A percentile compares a stretch with the other conserved stretches of the same genome.
Evolutionary conservation across 2,329 filamentous ascomycete genomes (phyloP).

Genomic region (Fusarium transvaalense): DNA sequence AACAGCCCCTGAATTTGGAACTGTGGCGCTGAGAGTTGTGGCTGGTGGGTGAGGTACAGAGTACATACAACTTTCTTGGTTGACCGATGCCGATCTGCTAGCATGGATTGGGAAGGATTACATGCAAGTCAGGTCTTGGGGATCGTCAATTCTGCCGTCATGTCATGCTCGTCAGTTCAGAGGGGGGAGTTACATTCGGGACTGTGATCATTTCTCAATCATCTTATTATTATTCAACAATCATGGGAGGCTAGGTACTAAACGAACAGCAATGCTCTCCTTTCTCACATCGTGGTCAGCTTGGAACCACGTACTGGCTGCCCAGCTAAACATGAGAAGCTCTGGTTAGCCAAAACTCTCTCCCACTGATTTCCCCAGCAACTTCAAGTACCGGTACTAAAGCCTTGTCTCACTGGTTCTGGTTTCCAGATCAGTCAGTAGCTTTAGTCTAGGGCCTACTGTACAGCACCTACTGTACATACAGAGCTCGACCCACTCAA

Average conservation of each 20-base stretch:
- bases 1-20: slow-evolving; percentile 38
- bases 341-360: slow-evolving; percentile 22
- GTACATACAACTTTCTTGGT: slow-evolving; percentile 3
- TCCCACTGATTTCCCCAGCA: slow-evolving; percentile 7
- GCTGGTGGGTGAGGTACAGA: slow-evolving; percentile 14
- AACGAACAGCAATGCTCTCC: not conserved
- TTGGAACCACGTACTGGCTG: not conserved
- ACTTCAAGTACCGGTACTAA: slow-evolving; percentile 25
- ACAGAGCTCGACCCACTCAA: slow-evolving; percentile 40
- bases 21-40: slow-evolving; percentile 35
- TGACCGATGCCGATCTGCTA: slow-evolving; percentile 35
- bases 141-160: slow-evolving; percentile 29
- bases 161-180: slow-evolving; percentile 24
- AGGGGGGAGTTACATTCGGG: slow-evolving; percentile 1
- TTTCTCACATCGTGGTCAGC: not conserved
- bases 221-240: not conserved
- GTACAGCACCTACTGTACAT: no score
- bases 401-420: slow-evolving; percentile 38
- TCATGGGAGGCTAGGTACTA: not conserved
- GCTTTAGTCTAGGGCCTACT: slow-evolving; percentile 35
- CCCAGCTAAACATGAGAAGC: not conserved
- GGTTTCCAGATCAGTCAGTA: slow-evolving; percentile 44
- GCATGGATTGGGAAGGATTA: slow-evolving; percentile 19
- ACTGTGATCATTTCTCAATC: not conserved
- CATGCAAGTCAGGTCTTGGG: slow-evolving; percentile 30